Percentiles rank a stretch among this genome's conserved stretches.
Conservation (phyloP, 208 protist genomes). For the Wallacemonas rigidus region DNA sequence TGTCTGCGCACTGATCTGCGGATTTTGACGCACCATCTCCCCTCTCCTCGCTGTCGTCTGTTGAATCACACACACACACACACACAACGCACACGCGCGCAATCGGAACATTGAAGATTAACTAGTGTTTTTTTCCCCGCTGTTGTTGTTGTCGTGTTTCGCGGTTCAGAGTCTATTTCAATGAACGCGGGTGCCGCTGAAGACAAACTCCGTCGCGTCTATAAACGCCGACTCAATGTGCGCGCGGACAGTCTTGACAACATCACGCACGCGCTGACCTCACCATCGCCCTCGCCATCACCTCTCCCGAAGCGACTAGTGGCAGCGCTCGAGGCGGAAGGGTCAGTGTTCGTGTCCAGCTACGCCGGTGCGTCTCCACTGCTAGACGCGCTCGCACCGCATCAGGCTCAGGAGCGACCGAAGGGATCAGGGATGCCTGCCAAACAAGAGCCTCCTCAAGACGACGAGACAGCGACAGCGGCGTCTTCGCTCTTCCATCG, state of each 20-base stretch:
- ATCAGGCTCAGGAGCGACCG: background rate
- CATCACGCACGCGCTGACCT: background rate
- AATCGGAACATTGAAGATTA: too few species aligned
- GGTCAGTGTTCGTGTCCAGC: conserved; percentile 20
- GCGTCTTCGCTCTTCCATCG: background rate
- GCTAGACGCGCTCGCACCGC: background rate
- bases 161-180: background rate
- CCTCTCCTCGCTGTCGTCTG: too few species aligned
- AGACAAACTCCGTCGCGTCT: background rate
- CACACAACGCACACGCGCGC: too few species aligned
- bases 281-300: background rate
- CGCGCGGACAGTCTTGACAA: background rate
- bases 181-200: background rate
- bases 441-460: background rate
- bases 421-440: background rate
- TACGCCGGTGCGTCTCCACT: conserved; percentile 13
- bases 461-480: too few species aligned
- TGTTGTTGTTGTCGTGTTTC: background rate
- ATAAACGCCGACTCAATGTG: background rate
- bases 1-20: too few species aligned
- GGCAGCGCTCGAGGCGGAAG: conserved; percentile 14
- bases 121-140: background rate
- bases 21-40: too few species aligned
- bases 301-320: background rate
- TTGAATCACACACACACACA: too few species aligned